Base-by-base conservation (phyloP, 2,329 filamentous ascomycete species). In the Ophiostoma novo-ulmi region DNA sequence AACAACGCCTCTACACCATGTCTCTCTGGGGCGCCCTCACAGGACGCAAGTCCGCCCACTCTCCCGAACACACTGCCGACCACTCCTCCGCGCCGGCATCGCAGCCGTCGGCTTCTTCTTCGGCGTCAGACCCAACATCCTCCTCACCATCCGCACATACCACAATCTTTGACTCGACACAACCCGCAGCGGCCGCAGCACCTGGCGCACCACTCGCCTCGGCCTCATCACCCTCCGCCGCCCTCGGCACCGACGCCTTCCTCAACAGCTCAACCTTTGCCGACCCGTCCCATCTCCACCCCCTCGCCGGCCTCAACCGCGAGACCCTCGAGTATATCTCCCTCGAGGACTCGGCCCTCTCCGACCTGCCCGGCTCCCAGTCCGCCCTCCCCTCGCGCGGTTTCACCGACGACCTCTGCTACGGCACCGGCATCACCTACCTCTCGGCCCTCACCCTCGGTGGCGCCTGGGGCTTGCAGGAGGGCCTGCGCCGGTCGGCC, bases 351-450 rank as follows among this genome's bases (percentile, higher is more conserved):
- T 92, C 93, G 68, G 88, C 90, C 38, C 88, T 97, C 71, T 93
- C 93, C 73, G 89, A 96, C 77, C 86, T 97, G 26, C 93, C 94
- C 67, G 94, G 93, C 77, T 87, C 89, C 72, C 91, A 92, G 79
- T 96, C 94, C 63, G 91, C 94, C 70, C 87, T 99, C 70, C 95
- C 96, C 63, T 97, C 94, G 71, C 90, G 95, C 80, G 95, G 95
- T 79, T 99, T 97, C 89, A 97, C 94, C 73, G 95, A 99, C 79
- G 95, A 99, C 80, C 88, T 99, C 72, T 98, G 95, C 82, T 99
- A 99, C 80, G 95, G 96, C 78, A 96, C 95, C 31, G 95, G 95
- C 76, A 89, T 94, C 73, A 97, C 93, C 78, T 99, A 99, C 79
- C 85, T 99, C 72, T 84, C 91, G n/a, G 95, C 91, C 7, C 84